Conservation (phyloP, 2,329 filamentous ascomycete species). For the Colletotrichum horii region DNA sequence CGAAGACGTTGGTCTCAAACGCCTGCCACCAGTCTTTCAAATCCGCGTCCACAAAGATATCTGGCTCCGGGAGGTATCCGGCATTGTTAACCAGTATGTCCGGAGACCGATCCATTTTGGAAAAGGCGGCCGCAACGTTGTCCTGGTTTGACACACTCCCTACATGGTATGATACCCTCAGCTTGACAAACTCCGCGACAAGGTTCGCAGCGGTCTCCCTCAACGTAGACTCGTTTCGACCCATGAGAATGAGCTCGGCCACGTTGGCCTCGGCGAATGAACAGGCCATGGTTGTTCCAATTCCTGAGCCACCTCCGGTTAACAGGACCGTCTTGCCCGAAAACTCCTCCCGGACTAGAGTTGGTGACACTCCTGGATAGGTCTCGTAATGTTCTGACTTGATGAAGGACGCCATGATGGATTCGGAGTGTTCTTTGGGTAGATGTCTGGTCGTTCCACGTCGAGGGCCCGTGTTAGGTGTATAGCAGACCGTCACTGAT, state of each 20-base stretch:
- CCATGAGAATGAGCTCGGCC: conserved; percentile 40
- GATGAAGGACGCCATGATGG: neutral
- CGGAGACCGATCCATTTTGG: neutral
- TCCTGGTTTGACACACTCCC: neutral
- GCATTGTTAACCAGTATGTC: neutral
- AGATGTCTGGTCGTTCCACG: neutral
- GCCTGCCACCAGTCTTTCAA: conserved; percentile 2
- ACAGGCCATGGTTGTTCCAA: conserved; percentile 69
- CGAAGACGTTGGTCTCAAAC: conserved; percentile 3
- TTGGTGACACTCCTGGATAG: neutral
- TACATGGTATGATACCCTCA: neutral
- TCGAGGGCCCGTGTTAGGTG: neutral
- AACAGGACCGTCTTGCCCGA: conserved; percentile 61
- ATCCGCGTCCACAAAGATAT: neutral
- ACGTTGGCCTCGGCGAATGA: conserved; percentile 52
- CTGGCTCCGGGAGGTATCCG: neutral
- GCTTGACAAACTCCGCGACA: neutral
- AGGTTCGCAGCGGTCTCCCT: neutral
- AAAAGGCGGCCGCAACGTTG: neutral
- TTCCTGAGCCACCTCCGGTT: conserved; percentile 69
- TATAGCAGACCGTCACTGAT: neutral
- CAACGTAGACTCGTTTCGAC: conserved; percentile 35
- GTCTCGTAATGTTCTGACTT: neutral
- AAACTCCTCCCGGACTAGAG: neutral
- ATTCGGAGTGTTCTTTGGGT: neutral